Base-by-base conservation (phyloP, 2,329 filamentous ascomycete genomes). In the Colletotrichum sp. region DNA sequence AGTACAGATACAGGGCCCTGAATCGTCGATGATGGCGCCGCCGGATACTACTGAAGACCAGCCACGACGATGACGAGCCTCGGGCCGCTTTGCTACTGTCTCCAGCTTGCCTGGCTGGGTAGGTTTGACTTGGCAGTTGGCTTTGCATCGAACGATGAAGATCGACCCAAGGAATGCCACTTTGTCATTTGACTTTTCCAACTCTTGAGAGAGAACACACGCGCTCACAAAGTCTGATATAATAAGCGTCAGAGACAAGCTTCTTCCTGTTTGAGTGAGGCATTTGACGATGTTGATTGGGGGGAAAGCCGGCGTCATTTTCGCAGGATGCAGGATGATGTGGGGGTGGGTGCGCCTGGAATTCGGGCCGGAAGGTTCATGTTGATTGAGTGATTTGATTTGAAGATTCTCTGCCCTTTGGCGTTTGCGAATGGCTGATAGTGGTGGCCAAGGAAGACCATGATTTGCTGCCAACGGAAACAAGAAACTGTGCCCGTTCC, bases 251-350 rank as follows among this genome's bases (percentile, higher is more conserved):
- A 60, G 44, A 48, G 34, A 62, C 70, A 68, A 60, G 57, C 64
- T 59, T 75, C 59, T 72, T 68, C 69, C 39, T 65, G 69, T 28
- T 28, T 34, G 57, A 59, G 64, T 68, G 69, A 75, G 64, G 63
- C 70, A 75, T 68, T 75, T 68, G 70, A 8, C 26, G 44, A 68
- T 36, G 57, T 16, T 75, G 73, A 75, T 75, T 75, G 72, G 73
- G 72, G 70, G 64, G 16, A 39, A 52, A 59, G 28, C 12, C 24
- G 24, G 32, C 57, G 59, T 59, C 70, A 30, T 57, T 24, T 64
- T 57, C 32, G 30, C n/a, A 68, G 64, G 64, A 75, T 44, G 69
- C 44, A 73, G 59, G 57, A 73, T 68, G 36, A 32, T 71, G 68
- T 68, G 60, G 73, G 73, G 69, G 57, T 72, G 59, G 55, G 39